Conservation (phyloP, 257 asterid species). For the Linaria vulgaris region DNA sequence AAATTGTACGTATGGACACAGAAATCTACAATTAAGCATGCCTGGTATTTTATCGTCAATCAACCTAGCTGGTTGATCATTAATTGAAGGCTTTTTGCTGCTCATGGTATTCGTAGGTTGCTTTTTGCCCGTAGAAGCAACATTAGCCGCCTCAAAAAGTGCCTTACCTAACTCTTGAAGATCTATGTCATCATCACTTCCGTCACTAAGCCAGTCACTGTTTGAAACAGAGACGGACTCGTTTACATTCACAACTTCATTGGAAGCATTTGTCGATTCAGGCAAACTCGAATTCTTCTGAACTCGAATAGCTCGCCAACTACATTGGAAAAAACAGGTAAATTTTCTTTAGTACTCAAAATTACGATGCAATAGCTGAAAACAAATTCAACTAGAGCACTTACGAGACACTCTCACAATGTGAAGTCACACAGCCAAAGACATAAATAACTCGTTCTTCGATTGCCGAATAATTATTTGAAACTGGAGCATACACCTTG, state of each 20-base stretch:
- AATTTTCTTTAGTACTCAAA: too few relatives aligned
- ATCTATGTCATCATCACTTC: constrained; percentile 49
- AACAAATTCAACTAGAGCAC: constrained; percentile 33
- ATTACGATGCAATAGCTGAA: too few relatives aligned
- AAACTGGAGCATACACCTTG: constrained; percentile 85
- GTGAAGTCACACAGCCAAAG: constrained; percentile 58
- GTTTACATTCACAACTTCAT: constrained; percentile 32
- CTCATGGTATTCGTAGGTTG: constrained; percentile 30
- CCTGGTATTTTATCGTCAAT: constrained; percentile 59
- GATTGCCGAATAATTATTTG: constrained; percentile 33
- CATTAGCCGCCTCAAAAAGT: constrained; percentile 61
- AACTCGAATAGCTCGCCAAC: constrained; percentile 85
- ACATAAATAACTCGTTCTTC: constrained; percentile 73
- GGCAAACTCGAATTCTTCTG: constrained; percentile 47
- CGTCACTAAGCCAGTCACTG: constrained; percentile 49
- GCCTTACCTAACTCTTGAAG: constrained; percentile 76
- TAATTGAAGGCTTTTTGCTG: constrained; percentile 29
- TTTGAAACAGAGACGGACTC: constrained; percentile 38
- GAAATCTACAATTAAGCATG: constrained; percentile 22
- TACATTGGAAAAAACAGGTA: constrained; percentile 21
- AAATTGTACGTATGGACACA: too few relatives aligned
- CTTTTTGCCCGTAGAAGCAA: constrained; percentile 42
- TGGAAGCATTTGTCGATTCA: constrained; percentile 23
- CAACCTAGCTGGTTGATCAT: constrained; percentile 32
- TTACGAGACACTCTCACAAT: constrained; percentile 64